Evolutionary conservation across 495 filamentous ascomycete genomes (phyloP), one percentile per base, ranked within the genome.

Genomic region (Trichocladium uniseriatum): DNA sequence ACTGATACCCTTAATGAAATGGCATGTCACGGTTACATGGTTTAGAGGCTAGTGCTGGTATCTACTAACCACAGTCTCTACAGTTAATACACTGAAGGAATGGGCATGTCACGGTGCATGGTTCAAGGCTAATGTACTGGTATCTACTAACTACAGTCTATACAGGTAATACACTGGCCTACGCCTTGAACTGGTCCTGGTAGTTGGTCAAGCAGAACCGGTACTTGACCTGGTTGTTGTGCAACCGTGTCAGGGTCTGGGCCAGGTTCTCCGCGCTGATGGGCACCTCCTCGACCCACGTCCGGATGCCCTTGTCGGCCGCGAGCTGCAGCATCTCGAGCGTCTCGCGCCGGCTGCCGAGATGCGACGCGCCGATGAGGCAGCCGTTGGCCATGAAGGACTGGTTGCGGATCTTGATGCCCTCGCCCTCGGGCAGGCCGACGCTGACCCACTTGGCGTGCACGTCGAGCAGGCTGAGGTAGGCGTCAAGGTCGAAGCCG

Each of bases 391-490:
- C 62, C 43, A 86, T 72, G 57, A 95, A 80, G 46, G 80, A 83
- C 72, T 87, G 85, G 32, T 84, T 84, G 68, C 79, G 82, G 49
- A 95, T 76, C 45, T 74, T 68, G 37, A 86, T 80, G 1, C 87
- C 75, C n/a, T 82, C 79, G 34, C 83, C 80, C 59, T 94, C 88
- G 2, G 89, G 89, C 52, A 95, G 68, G 1, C 90, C 89, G 35
- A 92, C 86, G 45, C 79, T 83, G 49, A 94, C 76, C 79, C 88
- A 91, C 49, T 73, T 77, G 48, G 86, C 88, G 64, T 89, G 87
- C 48, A 95, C 80, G 63, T 89, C 86, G 56, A 96, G 76, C 52
- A 88, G 78, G 40, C 75, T 77, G 52, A 94, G 71, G 62, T 94
- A 95, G 9, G 80, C 77, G 40, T 70, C 61, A 22, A 94, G 52